phyloP scores from a whole-genome alignment of 2,329 filamentous ascomycete species.

The Metarhizium humberi region DNA sequence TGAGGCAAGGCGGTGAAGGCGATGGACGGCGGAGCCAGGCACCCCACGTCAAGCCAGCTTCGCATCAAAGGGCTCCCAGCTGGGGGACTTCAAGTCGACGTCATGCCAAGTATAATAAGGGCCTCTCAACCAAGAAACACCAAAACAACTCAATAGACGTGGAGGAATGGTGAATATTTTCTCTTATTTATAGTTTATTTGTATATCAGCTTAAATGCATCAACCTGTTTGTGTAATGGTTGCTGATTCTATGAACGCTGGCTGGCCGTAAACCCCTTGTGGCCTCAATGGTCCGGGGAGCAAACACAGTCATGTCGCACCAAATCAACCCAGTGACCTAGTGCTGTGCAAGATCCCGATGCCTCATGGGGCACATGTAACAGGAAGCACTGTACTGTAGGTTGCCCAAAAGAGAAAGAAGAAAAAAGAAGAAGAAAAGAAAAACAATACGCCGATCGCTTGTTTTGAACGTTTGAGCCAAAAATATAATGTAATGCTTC shows the following conservation, averaged over 20 bases:
- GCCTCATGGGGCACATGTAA: neutral
- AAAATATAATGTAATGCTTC: conserved; percentile 3
- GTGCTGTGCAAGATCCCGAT: neutral
- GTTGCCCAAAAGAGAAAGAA: neutral
- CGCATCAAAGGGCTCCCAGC: no score
- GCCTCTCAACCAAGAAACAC: no score
- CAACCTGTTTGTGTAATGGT: neutral
- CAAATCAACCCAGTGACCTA: neutral
- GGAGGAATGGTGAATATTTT: no score
- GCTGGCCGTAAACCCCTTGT: neutral
- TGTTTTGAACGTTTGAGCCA: neutral
- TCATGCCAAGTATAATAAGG: no score
- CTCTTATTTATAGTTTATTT: neutral
- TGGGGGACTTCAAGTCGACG: no score
- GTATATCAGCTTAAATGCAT: neutral
- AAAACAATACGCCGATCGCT: neutral
- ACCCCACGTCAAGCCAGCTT: neutral
- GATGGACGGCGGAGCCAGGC: neutral
- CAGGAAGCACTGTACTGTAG: neutral
- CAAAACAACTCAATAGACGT: no score
- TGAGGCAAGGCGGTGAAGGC: conserved; percentile 4
- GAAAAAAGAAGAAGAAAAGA: neutral
- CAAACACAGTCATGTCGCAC: neutral
- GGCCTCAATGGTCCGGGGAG: neutral
- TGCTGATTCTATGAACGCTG: neutral